Evolutionary conservation across 495 filamentous ascomycete genomes (phyloP), one percentile per base, ranked within the genome.

Genomic region (Polyplosphaeria fusca): DNA sequence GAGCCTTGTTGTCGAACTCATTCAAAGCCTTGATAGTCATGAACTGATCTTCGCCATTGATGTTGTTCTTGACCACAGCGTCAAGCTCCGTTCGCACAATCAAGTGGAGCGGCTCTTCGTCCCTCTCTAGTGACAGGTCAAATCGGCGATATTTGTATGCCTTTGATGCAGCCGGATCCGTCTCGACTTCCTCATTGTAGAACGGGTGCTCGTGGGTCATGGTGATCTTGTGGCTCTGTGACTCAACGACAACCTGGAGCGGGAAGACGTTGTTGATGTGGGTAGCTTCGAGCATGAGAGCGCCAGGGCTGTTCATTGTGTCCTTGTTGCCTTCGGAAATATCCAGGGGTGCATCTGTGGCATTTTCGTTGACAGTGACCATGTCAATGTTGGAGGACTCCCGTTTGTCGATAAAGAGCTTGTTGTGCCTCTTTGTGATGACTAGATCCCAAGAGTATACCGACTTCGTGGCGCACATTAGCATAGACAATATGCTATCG

Each of bases 181-280:
- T 88, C 75, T 97, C 94, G 68, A 93, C 90, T 11, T 85, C 78
- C 30, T 89, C 80, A 74, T 92, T 95, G 79, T 98, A 96, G 83
- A 98, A 98, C 57, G 93, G 93, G 76, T 98, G 96, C 60, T 89
- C 86, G 75, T 95, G 77, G 22, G 81, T 64, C 80, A 96, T 89
- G 54, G 88, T 79, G 60, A 89, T 77, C 77, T 92, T 95, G 66
- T 79, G 72, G 47, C 76, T 77, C 51, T 88, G 80, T 58, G 77
- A 86, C 76, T 98, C 93, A 60, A 82, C 71, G 55, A 97, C 89
- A 46, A 89, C 88, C 79, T 97, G 93, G 71, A 93, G 86, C 32
- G 89, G 86, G 68, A 98, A 97, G 77, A 96, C 95, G 80, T 97
- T 91, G 81, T 97, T 98, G 85, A 98, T 98, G 77, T 95, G 92